A percentile compares a stretch with the other conserved stretches of the same genome.
Evolutionary conservation across 2,329 filamentous ascomycete species (phyloP).

Genomic region (Sporothrix pseudoabietina): DNA sequence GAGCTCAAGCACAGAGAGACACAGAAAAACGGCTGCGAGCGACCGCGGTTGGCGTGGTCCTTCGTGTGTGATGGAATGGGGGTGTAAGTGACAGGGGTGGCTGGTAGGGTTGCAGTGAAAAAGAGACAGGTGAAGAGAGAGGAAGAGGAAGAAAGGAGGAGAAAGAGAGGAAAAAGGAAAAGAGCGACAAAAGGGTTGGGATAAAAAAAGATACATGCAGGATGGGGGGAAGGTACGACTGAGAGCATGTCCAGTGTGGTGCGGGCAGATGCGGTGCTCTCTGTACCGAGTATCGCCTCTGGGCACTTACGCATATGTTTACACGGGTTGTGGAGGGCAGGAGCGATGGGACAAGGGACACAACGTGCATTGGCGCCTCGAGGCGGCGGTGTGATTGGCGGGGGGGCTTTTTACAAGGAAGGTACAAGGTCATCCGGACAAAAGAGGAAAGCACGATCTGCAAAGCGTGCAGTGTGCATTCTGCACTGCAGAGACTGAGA

Average conservation of each 20-base stretch:
- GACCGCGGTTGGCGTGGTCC: slow-evolving; percentile 22
- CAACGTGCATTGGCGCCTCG: slow-evolving; percentile 23
- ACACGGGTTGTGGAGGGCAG: slow-evolving; percentile 17
- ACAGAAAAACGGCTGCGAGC: background rate
- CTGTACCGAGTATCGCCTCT: background rate
- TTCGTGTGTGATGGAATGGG: slow-evolving; percentile 24
- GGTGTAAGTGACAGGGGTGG: slow-evolving; percentile 15
- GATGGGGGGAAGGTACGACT: slow-evolving; percentile 12
- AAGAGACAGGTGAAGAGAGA: background rate
- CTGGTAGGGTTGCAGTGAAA: background rate
- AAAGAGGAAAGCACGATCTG: slow-evolving; percentile 9
- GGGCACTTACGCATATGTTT: background rate
- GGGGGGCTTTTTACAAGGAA: slow-evolving; percentile 8
- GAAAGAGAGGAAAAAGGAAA: background rate
- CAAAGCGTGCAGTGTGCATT: background rate
- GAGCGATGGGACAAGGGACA: background rate
- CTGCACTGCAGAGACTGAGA: background rate
- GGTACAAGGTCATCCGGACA: slow-evolving; percentile 10
- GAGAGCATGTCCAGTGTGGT: background rate
- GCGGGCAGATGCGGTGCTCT: background rate
- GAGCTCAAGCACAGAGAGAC: background rate
- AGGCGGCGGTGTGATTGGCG: slow-evolving; percentile 22
- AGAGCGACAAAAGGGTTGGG: slow-evolving; percentile 11
- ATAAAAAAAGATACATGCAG: slow-evolving; percentile 16
- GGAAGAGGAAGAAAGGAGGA: background rate